Evolutionary conservation across 306 rosid species (phyloP).

Genomic region (Aeschynomene evenia): DNA sequence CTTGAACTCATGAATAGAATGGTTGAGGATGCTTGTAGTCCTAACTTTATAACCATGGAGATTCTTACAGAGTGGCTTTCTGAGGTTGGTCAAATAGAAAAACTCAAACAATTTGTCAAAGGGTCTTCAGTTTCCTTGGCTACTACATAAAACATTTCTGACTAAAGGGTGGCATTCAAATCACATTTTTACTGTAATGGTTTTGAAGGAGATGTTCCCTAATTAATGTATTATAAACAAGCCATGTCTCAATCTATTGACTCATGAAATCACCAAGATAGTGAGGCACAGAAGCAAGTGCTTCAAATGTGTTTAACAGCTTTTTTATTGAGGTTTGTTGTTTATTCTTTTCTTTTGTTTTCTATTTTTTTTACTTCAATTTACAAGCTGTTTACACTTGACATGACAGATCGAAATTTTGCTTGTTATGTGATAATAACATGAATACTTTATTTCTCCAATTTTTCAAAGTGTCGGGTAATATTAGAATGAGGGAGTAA

Average conservation of each 20-base stretch:
- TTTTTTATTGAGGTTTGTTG: neutral
- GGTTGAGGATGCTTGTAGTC: constrained; percentile 60
- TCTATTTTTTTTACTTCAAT: neutral
- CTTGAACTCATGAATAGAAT: constrained; percentile 62
- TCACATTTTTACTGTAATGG: too few species aligned
- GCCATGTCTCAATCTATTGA: neutral
- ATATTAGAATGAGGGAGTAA: too few species aligned
- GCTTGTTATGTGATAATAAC: neutral
- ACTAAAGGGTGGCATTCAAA: neutral
- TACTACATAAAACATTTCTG: constrained; percentile 1
- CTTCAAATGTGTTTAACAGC: neutral
- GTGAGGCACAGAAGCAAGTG: neutral
- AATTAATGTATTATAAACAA: neutral
- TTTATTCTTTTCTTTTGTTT: neutral
- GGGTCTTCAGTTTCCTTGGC: constrained; percentile 45
- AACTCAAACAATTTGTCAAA: constrained; percentile 44
- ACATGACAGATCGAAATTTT: neutral
- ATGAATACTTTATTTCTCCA: too few species aligned
- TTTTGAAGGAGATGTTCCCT: neutral
- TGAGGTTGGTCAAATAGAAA: constrained; percentile 46
- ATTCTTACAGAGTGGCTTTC: constrained; percentile 79
- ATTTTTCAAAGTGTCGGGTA: too few species aligned
- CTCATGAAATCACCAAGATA: neutral
- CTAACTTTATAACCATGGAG: constrained; percentile 73
- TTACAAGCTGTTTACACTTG: neutral